phyloP scores from a whole-genome alignment of 139 green algal species.

The Volvox reticuliferus region DNA sequence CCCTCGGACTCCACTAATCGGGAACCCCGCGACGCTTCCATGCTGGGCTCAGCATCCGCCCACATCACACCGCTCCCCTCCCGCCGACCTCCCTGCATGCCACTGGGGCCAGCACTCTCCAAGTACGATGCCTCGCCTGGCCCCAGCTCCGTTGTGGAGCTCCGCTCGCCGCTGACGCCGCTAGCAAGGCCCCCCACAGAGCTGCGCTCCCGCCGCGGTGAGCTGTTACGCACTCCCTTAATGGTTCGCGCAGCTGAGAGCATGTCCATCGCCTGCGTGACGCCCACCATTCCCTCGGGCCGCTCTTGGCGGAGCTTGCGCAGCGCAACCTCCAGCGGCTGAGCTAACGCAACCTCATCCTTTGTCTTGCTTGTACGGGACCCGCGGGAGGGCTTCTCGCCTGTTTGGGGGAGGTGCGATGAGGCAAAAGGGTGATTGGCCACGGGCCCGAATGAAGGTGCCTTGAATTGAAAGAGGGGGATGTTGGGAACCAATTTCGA shows the following conservation, averaged over 20 bases:
- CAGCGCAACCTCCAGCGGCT: conserved; percentile 43
- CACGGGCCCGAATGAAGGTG: background rate
- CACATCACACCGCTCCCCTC: background rate
- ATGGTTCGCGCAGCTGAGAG: background rate
- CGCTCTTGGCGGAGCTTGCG: conserved; percentile 35
- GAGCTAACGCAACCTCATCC: conserved; percentile 5
- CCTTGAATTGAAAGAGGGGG: background rate
- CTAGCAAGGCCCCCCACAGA: background rate
- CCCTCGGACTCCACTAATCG: background rate
- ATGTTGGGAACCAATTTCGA: background rate
- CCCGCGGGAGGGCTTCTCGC: background rate
- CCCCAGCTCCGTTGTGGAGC: background rate
- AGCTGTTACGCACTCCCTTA: background rate
- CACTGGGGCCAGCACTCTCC: background rate
- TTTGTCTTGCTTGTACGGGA: background rate
- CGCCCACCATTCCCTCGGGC: conserved; percentile 15
- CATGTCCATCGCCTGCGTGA: conserved; percentile 11
- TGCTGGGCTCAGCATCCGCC: conserved; percentile 3
- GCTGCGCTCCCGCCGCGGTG: background rate
- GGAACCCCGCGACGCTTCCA: background rate
- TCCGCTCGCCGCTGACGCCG: background rate
- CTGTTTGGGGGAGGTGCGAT: background rate
- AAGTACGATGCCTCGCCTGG: background rate
- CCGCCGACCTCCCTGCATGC: background rate
- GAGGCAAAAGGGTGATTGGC: too few relatives aligned